Percentiles rank a stretch among this genome's conserved stretches.
These are phyloP conservation scores for Ophiosphaerella korrae DNA, from an alignment of 2,329 filamentous ascomycete species.

Conservation along the genomic window DNA sequence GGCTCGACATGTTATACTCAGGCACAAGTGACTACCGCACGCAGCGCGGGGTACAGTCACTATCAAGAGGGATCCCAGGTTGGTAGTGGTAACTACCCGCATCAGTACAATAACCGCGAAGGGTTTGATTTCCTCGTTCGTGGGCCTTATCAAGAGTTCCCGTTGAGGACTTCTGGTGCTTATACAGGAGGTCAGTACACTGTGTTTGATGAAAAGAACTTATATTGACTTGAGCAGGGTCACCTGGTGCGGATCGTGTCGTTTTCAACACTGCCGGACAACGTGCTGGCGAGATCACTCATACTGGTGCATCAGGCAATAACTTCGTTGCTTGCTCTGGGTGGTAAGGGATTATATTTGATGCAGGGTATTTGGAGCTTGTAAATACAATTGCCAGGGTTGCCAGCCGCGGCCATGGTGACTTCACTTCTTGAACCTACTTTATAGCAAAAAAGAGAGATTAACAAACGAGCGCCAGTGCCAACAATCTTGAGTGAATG, in stretches of 20 bases:
- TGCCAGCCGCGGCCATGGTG: neutral
- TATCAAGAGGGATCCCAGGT: constrained; percentile 49
- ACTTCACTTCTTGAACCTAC: neutral
- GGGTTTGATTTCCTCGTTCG: constrained; percentile 63
- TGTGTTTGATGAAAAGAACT: neutral
- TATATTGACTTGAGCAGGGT: constrained; percentile 48
- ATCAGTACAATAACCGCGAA: constrained; percentile 66
- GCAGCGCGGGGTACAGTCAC: constrained; percentile 58
- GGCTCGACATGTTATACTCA: constrained; percentile 60
- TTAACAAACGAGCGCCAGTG: no score
- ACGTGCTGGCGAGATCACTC: constrained; percentile 69
- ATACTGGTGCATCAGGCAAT: constrained; percentile 71
- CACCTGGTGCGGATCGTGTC: constrained; percentile 70
- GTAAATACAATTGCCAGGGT: neutral
- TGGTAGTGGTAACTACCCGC: constrained; percentile 58
- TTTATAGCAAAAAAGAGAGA: no score
- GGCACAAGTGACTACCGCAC: constrained; percentile 56
- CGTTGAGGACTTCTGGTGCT: constrained; percentile 57
- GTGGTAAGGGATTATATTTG: constrained; percentile 8
- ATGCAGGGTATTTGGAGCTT: neutral
- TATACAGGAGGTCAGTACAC: constrained; percentile 59
- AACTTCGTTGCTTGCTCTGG: constrained; percentile 68
- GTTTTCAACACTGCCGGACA: constrained; percentile 63
- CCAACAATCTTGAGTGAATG: neutral
- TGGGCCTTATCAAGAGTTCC: constrained; percentile 69